These are phyloP conservation scores for Tolypocladium pustulatum DNA, from an alignment of 2,329 filamentous ascomycete species.

Conservation along the genomic window DNA sequence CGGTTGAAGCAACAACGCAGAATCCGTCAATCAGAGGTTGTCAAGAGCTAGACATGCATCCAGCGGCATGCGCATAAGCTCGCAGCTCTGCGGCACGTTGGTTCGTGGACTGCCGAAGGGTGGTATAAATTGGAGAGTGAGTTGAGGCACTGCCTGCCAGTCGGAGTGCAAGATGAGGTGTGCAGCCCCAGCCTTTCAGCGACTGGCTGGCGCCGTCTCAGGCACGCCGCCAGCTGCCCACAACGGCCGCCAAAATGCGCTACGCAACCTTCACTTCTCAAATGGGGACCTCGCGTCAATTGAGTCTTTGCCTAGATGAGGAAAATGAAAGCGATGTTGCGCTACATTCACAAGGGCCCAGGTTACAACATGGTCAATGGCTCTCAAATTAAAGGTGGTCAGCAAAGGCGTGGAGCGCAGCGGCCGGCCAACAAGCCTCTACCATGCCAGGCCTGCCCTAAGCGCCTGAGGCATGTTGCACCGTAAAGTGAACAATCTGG, in stretches of 20 bases:
- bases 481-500: neutral
- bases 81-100: neutral
- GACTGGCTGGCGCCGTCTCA: neutral
- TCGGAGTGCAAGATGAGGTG: neutral
- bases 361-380: neutral
- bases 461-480: neutral
- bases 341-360: neutral
- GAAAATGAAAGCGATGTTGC: neutral
- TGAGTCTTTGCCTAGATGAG: neutral
- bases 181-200: neutral
- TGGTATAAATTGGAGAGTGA: conserved; percentile 1
- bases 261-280: neutral
- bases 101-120: neutral
- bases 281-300: neutral
- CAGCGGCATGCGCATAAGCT: neutral
- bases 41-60: neutral
- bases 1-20: neutral
- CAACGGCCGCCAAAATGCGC: neutral
- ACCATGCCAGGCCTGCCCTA: neutral
- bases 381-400: neutral
- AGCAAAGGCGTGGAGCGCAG: neutral
- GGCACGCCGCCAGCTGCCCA: neutral
- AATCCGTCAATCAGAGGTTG: neutral
- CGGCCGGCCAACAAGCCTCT: neutral
- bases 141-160: neutral